Base-by-base conservation (phyloP, 805 yeast species). In the Saccharomyces kudriavzevii region DNA sequence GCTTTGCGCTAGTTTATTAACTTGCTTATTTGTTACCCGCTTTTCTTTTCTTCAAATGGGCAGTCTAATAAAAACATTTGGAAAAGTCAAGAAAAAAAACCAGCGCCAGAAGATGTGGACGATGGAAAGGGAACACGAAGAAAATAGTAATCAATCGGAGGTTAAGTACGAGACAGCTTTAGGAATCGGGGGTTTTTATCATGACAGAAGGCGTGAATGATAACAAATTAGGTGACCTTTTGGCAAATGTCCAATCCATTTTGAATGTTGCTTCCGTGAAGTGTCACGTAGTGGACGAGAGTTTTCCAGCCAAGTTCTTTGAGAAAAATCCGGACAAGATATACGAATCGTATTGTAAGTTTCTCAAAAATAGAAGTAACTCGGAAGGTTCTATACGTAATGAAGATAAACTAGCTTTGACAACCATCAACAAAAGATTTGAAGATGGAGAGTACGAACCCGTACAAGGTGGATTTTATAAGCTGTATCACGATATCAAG, bases 401-500 rank as follows among this genome's bases (percentile, higher is more conserved):
- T 30, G 69, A 68, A 43, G 63, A 61, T 31, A 58, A 57, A 29
- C 48, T 58, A 48, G 52, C 61, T 13, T 50, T 65, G 3, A 76
- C 79, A 0, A 74, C 81, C 0, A 72, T 85, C n/a, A 28, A 60
- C 0, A 67, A 71, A 4, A 79, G 78, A 58, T 71, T 74, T 57
- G 67, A 66, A 0, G 57, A 65, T 0, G 63, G 64, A 1, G 62
- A 69, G 17, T 85, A 85, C 61, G 62, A 55, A 4, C 54, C 67
- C 1, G 64, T 58, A 5, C 58, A 58, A n/a, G 54, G 65, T 9
- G 70, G 78, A 0, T 72, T 85, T 5, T 85, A 84, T 60, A 71
- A 72, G 46, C 62, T 87, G 11, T 86, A 74, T 60, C 92, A 87
- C 62, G 96, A 87, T 65, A 63, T 87, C 47, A 83, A 77, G 55